Evolutionary conservation across 2,329 filamentous ascomycete species (phyloP).

Genomic region (Ophiocordyceps camponoti-saundersi): DNA sequence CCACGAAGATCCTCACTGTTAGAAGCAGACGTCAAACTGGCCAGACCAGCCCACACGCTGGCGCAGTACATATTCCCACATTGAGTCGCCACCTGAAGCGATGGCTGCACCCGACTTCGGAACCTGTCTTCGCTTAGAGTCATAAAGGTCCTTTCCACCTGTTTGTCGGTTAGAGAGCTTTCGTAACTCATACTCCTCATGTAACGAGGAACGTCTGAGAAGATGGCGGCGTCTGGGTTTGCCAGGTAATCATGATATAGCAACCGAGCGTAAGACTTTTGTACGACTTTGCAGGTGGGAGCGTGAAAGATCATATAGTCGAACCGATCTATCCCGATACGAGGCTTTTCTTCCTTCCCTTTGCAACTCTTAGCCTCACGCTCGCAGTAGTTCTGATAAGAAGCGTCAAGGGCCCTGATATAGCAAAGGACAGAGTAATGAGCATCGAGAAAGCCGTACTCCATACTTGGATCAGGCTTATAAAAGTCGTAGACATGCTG

Average conservation of each 20-base stretch:
- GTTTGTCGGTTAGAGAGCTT: conserved; percentile 65
- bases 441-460: conserved; percentile 74
- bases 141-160: conserved; percentile 79
- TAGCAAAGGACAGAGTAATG: conserved; percentile 75
- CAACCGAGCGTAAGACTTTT: conserved; percentile 74
- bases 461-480: conserved; percentile 76
- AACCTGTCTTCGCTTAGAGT: conserved; percentile 69
- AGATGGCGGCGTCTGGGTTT: conserved; percentile 48
- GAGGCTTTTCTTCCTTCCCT: conserved; percentile 30
- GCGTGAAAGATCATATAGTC: conserved; percentile 74
- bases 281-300: conserved; percentile 73
- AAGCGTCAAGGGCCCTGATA: conserved; percentile 60
- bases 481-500: conserved; percentile 79
- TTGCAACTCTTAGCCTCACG: conserved; percentile 44
- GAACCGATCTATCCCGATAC: conserved; percentile 60
- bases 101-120: conserved; percentile 57
- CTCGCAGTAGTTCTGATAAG: conserved; percentile 66
- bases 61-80: conserved; percentile 54
- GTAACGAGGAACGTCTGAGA: conserved; percentile 60
- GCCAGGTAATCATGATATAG: conserved; percentile 73
- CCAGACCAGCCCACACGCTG: conserved; percentile 63
- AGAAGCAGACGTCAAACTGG: conserved; percentile 48
- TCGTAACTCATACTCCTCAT: conserved; percentile 63
- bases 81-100: conserved; percentile 60
- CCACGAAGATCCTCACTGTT: conserved; percentile 45